Evolutionary conservation across 345 rosid genomes (phyloP), one percentile per base, ranked within the genome.

Genomic region (Syzygium oleosum): DNA sequence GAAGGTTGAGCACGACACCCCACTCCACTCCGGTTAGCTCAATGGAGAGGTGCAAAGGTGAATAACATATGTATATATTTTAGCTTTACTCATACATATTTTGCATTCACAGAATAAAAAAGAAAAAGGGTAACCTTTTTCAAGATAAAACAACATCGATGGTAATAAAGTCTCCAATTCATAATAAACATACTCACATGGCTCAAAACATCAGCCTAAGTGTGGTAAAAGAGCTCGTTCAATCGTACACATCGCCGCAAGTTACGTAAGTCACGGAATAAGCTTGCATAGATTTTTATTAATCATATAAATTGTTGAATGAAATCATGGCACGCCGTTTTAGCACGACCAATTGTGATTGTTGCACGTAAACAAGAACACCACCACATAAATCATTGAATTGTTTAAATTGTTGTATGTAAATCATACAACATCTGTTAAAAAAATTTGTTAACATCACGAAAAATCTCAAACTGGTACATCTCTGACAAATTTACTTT

Each of bases 21-120:
- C 43, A 41, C 29, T 25, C 5, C 6, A 58, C 63, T 25, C 63
- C 0, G 0, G 0, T 58, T 58, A 23, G 4, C 29, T 2, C 4
- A 10, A n/a, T n/a, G 25, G 25, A 58, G 65, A 58, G 65, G 65
- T 58, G 65, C 65, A 25, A 25, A 25, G 65, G 65, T 25, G 14
- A 58, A 11, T 11, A 9, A 56, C 21, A 17, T 2, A 17, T 21
- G 22, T 53, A 53, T 54, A 22, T 56, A 12, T 25, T 59, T 1
- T 27, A 61, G 68, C 4, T 61, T 5, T 61, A 16, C 68, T 61
- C 34, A 2, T 61, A 13, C 34, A 5, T 61, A 13, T 13, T 61
- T n/a, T n/a, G 16, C 13, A 25, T 61, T 61, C 34, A n/a, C 34
- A n/a, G 12, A 59, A 59, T 2, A 59, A 5, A 61, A 6, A 61